Percentiles rank a stretch among this genome's conserved stretches.
These are phyloP conservation scores for Scutellaria baicalensis DNA, from an alignment of 257 asterid genomes.

Conservation along the genomic window DNA sequence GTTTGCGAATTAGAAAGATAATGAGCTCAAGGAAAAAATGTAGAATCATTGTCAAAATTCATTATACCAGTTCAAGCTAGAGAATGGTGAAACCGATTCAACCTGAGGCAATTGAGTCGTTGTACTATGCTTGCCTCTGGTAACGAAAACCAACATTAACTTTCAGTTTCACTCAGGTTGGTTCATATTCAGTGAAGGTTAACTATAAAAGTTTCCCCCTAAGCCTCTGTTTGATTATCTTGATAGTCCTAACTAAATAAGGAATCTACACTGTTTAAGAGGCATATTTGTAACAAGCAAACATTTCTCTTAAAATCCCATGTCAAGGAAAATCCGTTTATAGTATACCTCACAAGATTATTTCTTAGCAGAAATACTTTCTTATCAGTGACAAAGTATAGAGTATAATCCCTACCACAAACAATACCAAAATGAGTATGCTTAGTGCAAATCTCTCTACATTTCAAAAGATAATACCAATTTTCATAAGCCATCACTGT, in stretches of 20 bases:
- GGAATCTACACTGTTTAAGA: not conserved
- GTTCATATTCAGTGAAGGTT: not conserved
- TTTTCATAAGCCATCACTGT: not conserved
- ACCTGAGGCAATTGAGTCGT: not conserved
- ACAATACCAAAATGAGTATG: not conserved
- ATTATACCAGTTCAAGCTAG: not conserved
- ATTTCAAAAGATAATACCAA: not conserved
- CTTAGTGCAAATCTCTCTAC: not conserved
- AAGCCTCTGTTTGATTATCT: not conserved
- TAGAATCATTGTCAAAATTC: not conserved
- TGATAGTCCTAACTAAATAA: not conserved
- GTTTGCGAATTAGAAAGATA: not conserved
- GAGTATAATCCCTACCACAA: not conserved
- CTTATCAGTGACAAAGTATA: not conserved
- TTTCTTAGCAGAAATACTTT: not conserved
- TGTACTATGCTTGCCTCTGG: too few relatives aligned
- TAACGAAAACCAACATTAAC: not conserved
- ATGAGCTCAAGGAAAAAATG: not conserved
- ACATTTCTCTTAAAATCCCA: too few relatives aligned
- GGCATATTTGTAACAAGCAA: not conserved
- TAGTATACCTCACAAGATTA: not conserved
- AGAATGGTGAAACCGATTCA: not conserved
- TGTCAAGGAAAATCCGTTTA: not conserved
- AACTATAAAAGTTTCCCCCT: not conserved
- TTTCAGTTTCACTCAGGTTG: not conserved